Percentiles rank a stretch among this genome's conserved stretches.
Conservation (phyloP, 306 rosid genomes). For the Lupinus albus region DNA sequence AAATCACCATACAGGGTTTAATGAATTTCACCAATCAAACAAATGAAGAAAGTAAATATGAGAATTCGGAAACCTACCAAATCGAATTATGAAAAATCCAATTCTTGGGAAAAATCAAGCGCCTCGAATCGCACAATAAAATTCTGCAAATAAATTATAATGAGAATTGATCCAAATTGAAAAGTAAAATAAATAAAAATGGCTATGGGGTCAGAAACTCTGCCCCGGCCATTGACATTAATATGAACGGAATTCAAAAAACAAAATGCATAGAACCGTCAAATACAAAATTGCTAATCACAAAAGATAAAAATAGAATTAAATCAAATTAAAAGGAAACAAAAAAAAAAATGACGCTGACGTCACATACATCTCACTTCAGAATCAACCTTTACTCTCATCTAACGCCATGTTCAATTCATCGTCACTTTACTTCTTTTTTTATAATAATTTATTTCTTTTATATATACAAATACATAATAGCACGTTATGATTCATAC, state of each 20-base stretch:
- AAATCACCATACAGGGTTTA: slow-evolving; percentile 19
- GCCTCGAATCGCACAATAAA: slow-evolving; percentile 40
- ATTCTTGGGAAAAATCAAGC: slow-evolving; percentile 23
- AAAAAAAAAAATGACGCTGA: not conserved
- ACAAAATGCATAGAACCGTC: not conserved
- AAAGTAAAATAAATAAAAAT: slow-evolving; percentile 17
- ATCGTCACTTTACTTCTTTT: not conserved
- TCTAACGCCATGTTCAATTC: not conserved
- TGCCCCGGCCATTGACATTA: slow-evolving; percentile 39
- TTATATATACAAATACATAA: no score
- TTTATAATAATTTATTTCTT: no score
- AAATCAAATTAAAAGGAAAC: not conserved
- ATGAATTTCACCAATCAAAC: slow-evolving; percentile 2
- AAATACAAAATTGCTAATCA: not conserved
- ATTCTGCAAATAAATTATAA: not conserved
- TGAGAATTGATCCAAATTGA: not conserved
- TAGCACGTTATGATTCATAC: not conserved
- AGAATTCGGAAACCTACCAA: slow-evolving; percentile 33
- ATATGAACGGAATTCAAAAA: slow-evolving; percentile 4
- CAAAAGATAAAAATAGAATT: not conserved
- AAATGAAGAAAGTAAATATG: not conserved
- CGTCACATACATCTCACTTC: slow-evolving; percentile 1
- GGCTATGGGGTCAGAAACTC: slow-evolving; percentile 51
- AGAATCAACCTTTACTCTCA: not conserved
- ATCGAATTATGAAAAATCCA: slow-evolving; percentile 34